phyloP scores from a whole-genome alignment of 2,329 filamentous ascomycete genomes.

The Blastomyces silverae region DNA sequence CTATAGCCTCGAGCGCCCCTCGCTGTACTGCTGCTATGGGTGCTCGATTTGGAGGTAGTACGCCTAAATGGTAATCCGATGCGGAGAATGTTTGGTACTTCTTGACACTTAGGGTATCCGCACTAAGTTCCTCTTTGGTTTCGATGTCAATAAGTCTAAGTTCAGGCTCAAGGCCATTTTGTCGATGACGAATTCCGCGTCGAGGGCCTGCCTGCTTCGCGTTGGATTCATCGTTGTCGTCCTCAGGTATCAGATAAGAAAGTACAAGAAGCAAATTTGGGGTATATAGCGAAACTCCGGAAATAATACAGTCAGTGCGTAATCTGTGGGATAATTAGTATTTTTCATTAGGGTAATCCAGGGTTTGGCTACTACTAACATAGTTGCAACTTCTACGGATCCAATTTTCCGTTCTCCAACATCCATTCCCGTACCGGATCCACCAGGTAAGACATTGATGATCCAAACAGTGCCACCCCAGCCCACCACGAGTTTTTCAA shows the following conservation, averaged over 20 bases:
- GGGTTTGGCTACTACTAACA: conserved; percentile 53
- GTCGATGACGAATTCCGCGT: conserved; percentile 61
- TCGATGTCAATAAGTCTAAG: conserved; percentile 82
- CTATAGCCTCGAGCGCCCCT: conserved; percentile 69
- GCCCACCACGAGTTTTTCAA: conserved; percentile 78
- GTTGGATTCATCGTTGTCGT: conserved; percentile 48
- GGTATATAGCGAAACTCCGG: conserved; percentile 93
- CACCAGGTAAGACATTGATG: conserved; percentile 76
- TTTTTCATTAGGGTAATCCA: conserved; percentile 26
- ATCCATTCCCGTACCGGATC: conserved; percentile 58
- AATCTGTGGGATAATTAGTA: conserved; percentile 51
- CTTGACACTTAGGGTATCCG: conserved; percentile 77
- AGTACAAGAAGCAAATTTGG: conserved; percentile 84
- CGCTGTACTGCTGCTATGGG: conserved; percentile 58
- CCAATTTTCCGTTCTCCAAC: conserved; percentile 66
- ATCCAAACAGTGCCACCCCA: conserved; percentile 98
- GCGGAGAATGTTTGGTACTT: conserved; percentile 79
- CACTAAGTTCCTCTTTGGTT: conserved; percentile 75
- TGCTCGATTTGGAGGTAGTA: conserved; percentile 69
- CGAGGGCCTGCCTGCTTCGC: conserved; percentile 41
- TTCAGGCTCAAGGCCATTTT: conserved; percentile 79
- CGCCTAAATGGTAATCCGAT: conserved; percentile 83
- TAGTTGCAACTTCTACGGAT: conserved; percentile 83
- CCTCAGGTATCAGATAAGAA: conserved; percentile 74
- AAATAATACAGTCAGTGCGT: conserved; percentile 95